Conservation (phyloP, 768 basidiomycete species). For the Trametopsis cervina region DNA sequence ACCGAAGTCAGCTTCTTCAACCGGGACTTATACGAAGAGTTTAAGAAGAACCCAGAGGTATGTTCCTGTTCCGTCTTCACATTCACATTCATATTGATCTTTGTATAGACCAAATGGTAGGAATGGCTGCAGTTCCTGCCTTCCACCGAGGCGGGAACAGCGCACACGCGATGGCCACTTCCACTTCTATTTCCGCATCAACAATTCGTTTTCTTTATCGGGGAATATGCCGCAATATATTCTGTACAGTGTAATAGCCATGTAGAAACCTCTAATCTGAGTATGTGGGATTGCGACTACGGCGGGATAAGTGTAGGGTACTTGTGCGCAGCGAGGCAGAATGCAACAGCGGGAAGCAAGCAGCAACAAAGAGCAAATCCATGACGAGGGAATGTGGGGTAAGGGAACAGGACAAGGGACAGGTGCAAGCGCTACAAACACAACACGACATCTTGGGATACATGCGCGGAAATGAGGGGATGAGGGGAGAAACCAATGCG, state of each 20-base stretch:
- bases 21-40: constrained; percentile 64
- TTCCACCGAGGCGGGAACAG: neutral
- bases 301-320: constrained; percentile 6
- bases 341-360: constrained; percentile 12
- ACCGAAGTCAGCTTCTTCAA: constrained; percentile 93
- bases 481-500: neutral
- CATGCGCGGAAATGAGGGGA: neutral
- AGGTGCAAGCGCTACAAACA: constrained; percentile 11
- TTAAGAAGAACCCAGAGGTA: constrained; percentile 81
- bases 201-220: neutral
- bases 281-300: constrained; percentile 11
- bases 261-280: constrained; percentile 6
- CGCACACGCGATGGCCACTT: neutral
- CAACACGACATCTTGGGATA: constrained; percentile 4
- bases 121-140: neutral
- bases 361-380: constrained; percentile 10
- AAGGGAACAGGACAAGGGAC: neutral
- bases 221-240: neutral
- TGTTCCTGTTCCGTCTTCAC: neutral
- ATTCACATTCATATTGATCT: neutral
- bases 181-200: neutral
- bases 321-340: constrained; percentile 6
- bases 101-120: constrained; percentile 20
- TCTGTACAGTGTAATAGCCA: constrained; percentile 3
- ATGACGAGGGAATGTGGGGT: constrained; percentile 2